Percentiles rank a stretch among this genome's conserved stretches.
Evolutionary conservation across 192 early-diverging fungal species (phyloP).

Genomic region (Dissophora globulifera): DNA sequence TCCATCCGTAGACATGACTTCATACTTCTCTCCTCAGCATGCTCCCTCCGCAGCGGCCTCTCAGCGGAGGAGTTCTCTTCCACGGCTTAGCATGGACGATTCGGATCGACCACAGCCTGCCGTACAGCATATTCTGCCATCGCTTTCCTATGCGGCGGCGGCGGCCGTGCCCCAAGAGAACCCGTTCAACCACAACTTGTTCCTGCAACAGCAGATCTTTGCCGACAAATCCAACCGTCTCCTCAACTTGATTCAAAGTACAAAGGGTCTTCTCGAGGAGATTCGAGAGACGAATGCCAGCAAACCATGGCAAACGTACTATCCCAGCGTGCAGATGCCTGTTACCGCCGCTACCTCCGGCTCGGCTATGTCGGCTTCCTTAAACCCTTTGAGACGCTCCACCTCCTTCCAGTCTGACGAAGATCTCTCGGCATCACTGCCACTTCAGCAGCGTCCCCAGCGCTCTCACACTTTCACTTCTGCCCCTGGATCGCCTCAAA

Average conservation of each 20-base stretch:
- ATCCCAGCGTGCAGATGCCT: constrained; percentile 55
- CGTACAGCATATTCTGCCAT: constrained; percentile 40
- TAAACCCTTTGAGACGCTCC: constrained; percentile 34
- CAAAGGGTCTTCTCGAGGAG: constrained; percentile 72
- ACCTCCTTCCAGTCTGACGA: constrained; percentile 47
- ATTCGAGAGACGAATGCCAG: constrained; percentile 74
- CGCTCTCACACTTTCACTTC: constrained; percentile 53
- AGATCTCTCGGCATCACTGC: constrained; percentile 2
- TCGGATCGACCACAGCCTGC: constrained; percentile 19
- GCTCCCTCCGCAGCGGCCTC: constrained; percentile 9
- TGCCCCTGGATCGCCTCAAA: constrained; percentile 36
- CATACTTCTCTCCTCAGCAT: constrained; percentile 48
- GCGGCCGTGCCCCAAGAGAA: constrained; percentile 32
- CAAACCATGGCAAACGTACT: constrained; percentile 71
- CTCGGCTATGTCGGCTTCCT: constrained; percentile 29
- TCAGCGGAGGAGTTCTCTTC: constrained; percentile 46
- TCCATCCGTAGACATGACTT: constrained; percentile 27
- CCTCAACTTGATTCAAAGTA: constrained; percentile 71
- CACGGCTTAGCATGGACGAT: constrained; percentile 36
- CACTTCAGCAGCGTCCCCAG: constrained; percentile 42
- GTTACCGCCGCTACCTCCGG: constrained; percentile 18
- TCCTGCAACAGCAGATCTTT: constrained; percentile 73
- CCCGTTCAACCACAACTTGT: constrained; percentile 44
- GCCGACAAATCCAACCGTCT: constrained; percentile 79
- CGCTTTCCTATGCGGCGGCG: constrained; percentile 42